A percentile compares a stretch with the other conserved stretches of the same genome.
phyloP scores from a whole-genome alignment of 352 stramenopile genomes.

The Globisporangium mamillatum region DNA sequence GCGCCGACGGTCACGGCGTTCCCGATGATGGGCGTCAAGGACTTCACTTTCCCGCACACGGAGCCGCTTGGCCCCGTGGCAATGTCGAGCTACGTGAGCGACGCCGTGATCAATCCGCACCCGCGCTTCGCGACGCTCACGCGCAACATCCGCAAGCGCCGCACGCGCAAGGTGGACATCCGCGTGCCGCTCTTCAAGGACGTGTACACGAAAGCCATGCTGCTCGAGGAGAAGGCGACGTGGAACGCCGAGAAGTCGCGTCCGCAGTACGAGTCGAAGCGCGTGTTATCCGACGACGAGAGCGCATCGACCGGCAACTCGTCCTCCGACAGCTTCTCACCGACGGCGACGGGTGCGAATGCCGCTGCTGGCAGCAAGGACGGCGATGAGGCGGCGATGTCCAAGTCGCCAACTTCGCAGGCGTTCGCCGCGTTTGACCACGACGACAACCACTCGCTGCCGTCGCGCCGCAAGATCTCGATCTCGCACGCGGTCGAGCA shows the following conservation, averaged over 20 bases:
- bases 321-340: slow-evolving; percentile 15
- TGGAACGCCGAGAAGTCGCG: slow-evolving; percentile 83
- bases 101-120: slow-evolving; percentile 98
- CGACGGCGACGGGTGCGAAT: slow-evolving; percentile 5
- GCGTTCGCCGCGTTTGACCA: slow-evolving; percentile 37
- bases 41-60: slow-evolving; percentile 84
- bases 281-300: slow-evolving; percentile 21
- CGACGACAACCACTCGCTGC: slow-evolving; percentile 35
- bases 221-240: slow-evolving; percentile 60
- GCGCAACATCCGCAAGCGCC: slow-evolving; percentile 97
- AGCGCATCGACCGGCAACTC: slow-evolving; percentile 18
- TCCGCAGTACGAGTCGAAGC: slow-evolving; percentile 75
- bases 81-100: slow-evolving; percentile 96
- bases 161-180: slow-evolving; percentile 84
- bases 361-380: background rate
- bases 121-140: slow-evolving; percentile 98
- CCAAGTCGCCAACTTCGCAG: slow-evolving; percentile 65
- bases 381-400: slow-evolving; percentile 49
- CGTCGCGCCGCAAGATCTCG: slow-evolving; percentile 62
- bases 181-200: slow-evolving; percentile 84
- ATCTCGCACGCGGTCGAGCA: slow-evolving; percentile 66
- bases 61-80: slow-evolving; percentile 76
- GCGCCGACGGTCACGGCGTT: slow-evolving; percentile 96
- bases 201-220: slow-evolving; percentile 73
- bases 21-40: slow-evolving; percentile 94